These are phyloP conservation scores for Heritiera littoralis DNA, from an alignment of 345 rosid genomes.

Conservation along the genomic window DNA sequence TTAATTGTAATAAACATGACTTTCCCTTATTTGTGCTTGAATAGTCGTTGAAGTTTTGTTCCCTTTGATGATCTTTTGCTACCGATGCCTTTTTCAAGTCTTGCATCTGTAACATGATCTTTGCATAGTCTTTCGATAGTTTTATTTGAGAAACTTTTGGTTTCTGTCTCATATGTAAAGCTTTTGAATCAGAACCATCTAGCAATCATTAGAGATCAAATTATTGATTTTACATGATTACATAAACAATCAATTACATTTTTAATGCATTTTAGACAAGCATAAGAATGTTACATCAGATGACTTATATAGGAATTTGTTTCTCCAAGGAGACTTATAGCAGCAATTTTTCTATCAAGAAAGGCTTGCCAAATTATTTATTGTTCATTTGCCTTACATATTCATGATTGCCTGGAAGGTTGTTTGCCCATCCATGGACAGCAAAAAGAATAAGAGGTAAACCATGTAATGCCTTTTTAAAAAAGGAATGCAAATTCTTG, in stretches of 20 bases:
- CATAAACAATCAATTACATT: background rate
- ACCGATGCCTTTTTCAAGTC: background rate
- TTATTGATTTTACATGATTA: background rate
- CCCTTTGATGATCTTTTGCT: background rate
- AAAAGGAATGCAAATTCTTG: background rate
- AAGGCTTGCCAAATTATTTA: slow-evolving; percentile 69
- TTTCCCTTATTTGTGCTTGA: too few relatives aligned
- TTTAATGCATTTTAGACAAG: background rate
- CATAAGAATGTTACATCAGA: background rate
- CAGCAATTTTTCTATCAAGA: slow-evolving; percentile 59
- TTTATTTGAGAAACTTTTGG: background rate
- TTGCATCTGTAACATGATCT: slow-evolving; percentile 13
- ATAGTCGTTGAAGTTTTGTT: background rate
- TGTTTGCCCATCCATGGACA: slow-evolving; percentile 78
- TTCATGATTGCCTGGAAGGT: slow-evolving; percentile 93
- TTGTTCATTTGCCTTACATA: slow-evolving; percentile 73
- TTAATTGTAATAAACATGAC: background rate
- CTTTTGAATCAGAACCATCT: slow-evolving; percentile 16
- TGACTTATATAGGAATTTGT: background rate
- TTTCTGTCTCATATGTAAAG: slow-evolving; percentile 16
- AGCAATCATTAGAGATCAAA: background rate
- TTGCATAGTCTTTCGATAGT: background rate
- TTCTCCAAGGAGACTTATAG: background rate
- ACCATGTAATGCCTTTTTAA: background rate
- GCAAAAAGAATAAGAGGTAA: slow-evolving; percentile 79